Evolutionary conservation across 768 basidiomycete species (phyloP), one percentile per base, ranked within the genome.

Genomic region (Pleurotus sapidus): DNA sequence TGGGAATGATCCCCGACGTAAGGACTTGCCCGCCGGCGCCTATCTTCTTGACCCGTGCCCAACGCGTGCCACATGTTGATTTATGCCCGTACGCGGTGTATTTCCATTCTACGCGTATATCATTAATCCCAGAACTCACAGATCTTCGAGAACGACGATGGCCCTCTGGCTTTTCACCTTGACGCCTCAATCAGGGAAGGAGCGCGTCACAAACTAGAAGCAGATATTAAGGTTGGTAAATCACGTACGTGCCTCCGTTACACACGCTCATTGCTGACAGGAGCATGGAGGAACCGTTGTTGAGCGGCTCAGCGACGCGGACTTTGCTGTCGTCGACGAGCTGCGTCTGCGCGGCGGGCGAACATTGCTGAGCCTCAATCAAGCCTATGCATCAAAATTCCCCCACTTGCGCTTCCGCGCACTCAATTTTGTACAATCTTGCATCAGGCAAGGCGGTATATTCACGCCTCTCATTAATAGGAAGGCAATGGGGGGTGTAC

Each of bases 141-240:
- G 37, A 17, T 54, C 25, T 54, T 40, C 30, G 18, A 27, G 37
- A 57, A 67, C 47, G 57, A 66, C 18, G 27, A 67, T 8, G 72
- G 69, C 1, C 66, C 71, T 1, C 60, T 71, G 17, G 63, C 59
- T 14, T 75, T 79, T 57, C 68, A 63, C 47, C 58, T 79, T 1
- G 72, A 79, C 62, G 39, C 58, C 7, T 72, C 67, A 39, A 69
- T 78, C 45, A 65, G 60, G 5, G 12, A 5, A 4, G 60, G 61
- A 18, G 57, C 59, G 15, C 64, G 62, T 24, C 11, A 43, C 0
- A 65, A 62, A 1, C 61, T 76, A 11, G 66, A 56, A 0, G 4
- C 30, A 14, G 64, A 71, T n/a, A 77, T 78, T n/a, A 58, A 70
- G 65, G 78, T 76, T 64, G 17, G 65, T 39, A n/a, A 34, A 11